Base-by-base conservation (phyloP, 495 filamentous ascomycete genomes). In the Penicillium odoratum region DNA sequence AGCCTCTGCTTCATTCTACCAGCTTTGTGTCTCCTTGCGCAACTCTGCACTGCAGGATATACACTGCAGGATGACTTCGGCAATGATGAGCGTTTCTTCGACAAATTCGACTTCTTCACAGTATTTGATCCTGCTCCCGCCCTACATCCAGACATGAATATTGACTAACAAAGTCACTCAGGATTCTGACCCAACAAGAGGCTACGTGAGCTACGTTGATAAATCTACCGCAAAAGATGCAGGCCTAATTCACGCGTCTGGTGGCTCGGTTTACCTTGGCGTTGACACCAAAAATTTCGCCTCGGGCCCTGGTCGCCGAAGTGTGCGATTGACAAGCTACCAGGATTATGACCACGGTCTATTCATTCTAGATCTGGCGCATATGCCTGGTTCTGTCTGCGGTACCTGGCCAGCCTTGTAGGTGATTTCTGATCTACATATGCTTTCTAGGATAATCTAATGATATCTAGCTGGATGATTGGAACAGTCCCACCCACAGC, bases 191-290 rank as follows among this genome's bases (percentile, higher is more conserved):
- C 88, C 88, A 13, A 92, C 88, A 5, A 66, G 85, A 52, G 89
- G 88, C 15, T 87, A 80, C 66, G 89, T 92, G 59, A 63, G 83
- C 48, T 92, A 88, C 66, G 76, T 83, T 36, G 69, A 81, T 59
- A 73, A 72, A 18, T 33, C 46, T 5, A 78, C 75, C 0, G 90
- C 89, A 42, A 75, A 79, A 51, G 55, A 60, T 15, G 61, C 69
- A 18, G 78, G 77, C 4, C 74, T 91, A 7, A 84, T 88, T 55
- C 77, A 76, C 33, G 80, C 75, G 55, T 60, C 66, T 13, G 66
- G 74, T 38, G 69, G 71, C 53, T 76, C 70, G 3, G 67, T 70
- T 53, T 76, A 79, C 55, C 73, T 79, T 40, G 74, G 77, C 45
- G 74, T 76, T 25, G 76, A 80, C 50, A 56, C 68, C 43, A 69